Evolutionary conservation across 306 rosid species (phyloP), one percentile per base, ranked within the genome.

Genomic region (barrel medic (Medicago truncatula)): DNA sequence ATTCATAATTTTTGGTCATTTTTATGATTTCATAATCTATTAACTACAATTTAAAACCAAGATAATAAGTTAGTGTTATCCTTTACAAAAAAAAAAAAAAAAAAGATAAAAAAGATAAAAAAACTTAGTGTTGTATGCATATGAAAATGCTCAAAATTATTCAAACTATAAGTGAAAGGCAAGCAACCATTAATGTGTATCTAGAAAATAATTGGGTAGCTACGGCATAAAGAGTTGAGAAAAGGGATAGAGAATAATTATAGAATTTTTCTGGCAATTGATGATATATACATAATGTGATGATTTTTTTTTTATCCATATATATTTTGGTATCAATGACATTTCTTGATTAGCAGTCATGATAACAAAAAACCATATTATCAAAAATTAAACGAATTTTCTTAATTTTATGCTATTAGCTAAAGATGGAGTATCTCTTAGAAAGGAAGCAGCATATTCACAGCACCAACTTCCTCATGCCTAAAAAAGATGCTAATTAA

Each of bases 291-390:
- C 64, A 82, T 59, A 69, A 70, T 69, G 81, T 70, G 69, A 47
- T 82, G 78, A 83, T 84, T 77, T 73, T 80, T 63, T 73, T 71
- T 71, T 61, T 7, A 43, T 67, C 73, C 68, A 25, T 60, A 39
- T 39, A 64, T 31, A 50, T n/a, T 41, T 41, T 41, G 46, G 46
- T 43, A 73, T 72, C 80, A 28, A 67, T 71, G 41, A 60, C 76
- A 50, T 78, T 81, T 28, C 12, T 70, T 81, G 28, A 70, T 75
- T 78, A 10, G 76, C 75, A 61, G 61, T n/a, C n/a, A n/a, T n/a
- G n/a, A n/a, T n/a, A n/a, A n/a, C n/a, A n/a, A n/a, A n/a, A n/a
- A n/a, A 28, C 34, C 63, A 18, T 28, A 68, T 40, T 46, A 9
- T 52, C 66, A 76, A 50, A 18, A 75, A 36, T n/a, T 34, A 52